A percentile compares a stretch with the other conserved stretches of the same genome.
phyloP scores from a whole-genome alignment of 345 rosid genomes.

The Carallia pectinifolia region DNA sequence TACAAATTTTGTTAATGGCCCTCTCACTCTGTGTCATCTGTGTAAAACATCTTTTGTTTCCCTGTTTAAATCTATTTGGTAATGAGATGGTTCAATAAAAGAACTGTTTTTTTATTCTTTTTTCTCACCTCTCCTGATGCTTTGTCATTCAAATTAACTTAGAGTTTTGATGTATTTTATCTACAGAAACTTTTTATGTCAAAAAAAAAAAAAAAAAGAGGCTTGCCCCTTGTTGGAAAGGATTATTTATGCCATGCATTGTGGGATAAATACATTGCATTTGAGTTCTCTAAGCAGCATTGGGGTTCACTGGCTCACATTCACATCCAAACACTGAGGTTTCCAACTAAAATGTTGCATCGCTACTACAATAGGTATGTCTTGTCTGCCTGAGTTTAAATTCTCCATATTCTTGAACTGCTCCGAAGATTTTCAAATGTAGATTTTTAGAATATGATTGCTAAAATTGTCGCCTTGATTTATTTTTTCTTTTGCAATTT shows the following conservation, averaged over 20 bases:
- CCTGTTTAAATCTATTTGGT: no score
- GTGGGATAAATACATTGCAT: constrained; percentile 84
- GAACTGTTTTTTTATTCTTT: neutral
- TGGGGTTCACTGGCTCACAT: constrained; percentile 73
- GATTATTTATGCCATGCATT: constrained; percentile 65
- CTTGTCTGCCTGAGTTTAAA: neutral
- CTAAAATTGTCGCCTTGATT: neutral
- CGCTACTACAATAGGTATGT: constrained; percentile 66
- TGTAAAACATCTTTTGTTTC: no score
- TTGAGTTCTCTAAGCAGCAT: constrained; percentile 50
- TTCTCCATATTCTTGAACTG: neutral
- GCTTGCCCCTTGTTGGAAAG: constrained; percentile 74
- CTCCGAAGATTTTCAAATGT: neutral
- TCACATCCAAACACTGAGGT: constrained; percentile 61
- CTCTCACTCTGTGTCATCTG: no score
- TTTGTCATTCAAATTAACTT: neutral
- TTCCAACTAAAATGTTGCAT: constrained; percentile 70
- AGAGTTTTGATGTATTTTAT: constrained; percentile 11
- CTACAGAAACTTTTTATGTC: constrained; percentile 71
- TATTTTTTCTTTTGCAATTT: no score
- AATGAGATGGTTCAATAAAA: no score
- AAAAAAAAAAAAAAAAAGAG: no score
- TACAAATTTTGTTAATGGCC: no score
- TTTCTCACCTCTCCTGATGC: constrained; percentile 5
- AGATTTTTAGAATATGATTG: neutral